phyloP scores from a whole-genome alignment of 441 rosid genomes.

The Croton setiger region DNA sequence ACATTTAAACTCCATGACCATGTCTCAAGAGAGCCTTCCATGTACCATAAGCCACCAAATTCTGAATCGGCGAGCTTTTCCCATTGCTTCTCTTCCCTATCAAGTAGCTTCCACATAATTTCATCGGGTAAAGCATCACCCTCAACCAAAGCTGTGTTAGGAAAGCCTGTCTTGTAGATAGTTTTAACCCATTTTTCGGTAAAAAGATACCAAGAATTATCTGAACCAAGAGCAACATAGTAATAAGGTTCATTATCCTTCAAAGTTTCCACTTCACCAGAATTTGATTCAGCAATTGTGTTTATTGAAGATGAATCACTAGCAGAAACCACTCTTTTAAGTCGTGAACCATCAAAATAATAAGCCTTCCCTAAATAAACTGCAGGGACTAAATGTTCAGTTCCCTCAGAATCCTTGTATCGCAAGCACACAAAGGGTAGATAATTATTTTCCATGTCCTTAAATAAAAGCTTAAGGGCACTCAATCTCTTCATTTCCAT shows the following conservation, averaged over 20 bases:
- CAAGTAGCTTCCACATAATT: slow-evolving; percentile 58
- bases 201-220: slow-evolving; percentile 88
- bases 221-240: slow-evolving; percentile 87
- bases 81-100: slow-evolving; percentile 66
- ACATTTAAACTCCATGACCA: slow-evolving; percentile 98
- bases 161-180: slow-evolving; percentile 75
- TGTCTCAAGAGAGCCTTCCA: slow-evolving; percentile 90
- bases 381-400: slow-evolving; percentile 64
- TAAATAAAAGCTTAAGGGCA: slow-evolving; percentile 58
- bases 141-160: slow-evolving; percentile 55
- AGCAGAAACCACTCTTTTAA: slow-evolving; percentile 38
- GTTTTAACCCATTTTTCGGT: slow-evolving; percentile 85
- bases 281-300: slow-evolving; percentile 24
- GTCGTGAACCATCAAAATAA: slow-evolving; percentile 48
- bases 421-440: slow-evolving; percentile 81
- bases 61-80: slow-evolving; percentile 71
- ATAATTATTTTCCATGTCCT: slow-evolving; percentile 60
- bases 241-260: slow-evolving; percentile 53
- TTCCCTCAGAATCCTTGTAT: slow-evolving; percentile 79
- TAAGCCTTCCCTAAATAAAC: slow-evolving; percentile 73
- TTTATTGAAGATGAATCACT: slow-evolving; percentile 41
- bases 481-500: slow-evolving; percentile 64
- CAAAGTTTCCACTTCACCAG: slow-evolving; percentile 24
- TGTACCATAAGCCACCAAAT: slow-evolving; percentile 72
- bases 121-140: slow-evolving; percentile 83